Evolutionary conservation across 805 yeast species (phyloP).

Genomic region (Zygotorulaspora sp.): DNA sequence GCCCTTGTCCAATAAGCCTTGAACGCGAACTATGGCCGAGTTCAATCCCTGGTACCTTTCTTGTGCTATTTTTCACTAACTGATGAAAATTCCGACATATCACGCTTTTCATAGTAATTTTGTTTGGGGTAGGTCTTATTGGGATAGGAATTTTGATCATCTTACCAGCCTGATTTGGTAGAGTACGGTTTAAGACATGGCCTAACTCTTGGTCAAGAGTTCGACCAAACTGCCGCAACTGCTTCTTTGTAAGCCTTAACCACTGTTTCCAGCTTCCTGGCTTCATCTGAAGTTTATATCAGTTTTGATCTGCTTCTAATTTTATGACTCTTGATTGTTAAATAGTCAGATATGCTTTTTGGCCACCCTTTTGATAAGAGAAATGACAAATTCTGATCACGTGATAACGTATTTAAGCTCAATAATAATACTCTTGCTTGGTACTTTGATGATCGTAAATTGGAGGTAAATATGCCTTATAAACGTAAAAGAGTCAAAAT

Average conservation of each 20-base stretch:
- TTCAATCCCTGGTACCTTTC: not conserved
- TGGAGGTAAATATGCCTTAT: no score
- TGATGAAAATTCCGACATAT: conserved; percentile 6
- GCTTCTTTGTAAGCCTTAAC: conserved; percentile 20
- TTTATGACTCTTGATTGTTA: no score
- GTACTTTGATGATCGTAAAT: no score
- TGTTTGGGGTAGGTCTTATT: conserved; percentile 12
- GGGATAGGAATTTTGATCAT: conserved; percentile 17
- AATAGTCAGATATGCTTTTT: no score
- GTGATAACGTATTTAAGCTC: no score
- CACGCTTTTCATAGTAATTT: conserved; percentile 5
- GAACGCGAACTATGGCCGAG: not conserved
- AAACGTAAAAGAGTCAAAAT: no score
- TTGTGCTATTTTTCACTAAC: not conserved
- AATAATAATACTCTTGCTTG: no score
- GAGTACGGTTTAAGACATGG: conserved; percentile 14
- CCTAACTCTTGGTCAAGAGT: conserved; percentile 20
- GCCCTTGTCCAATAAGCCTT: conserved; percentile 1
- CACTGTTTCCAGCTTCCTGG: conserved; percentile 23
- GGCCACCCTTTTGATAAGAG: no score
- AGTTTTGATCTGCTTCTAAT: no score
- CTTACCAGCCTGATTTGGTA: conserved; percentile 14
- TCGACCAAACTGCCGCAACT: conserved; percentile 21
- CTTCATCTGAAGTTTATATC: no score
- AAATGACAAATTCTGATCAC: no score